A percentile compares a stretch with the other conserved stretches of the same genome.
Conservation (phyloP, 192 early-diverging fungal species). For the Rhizophagus clarus region DNA sequence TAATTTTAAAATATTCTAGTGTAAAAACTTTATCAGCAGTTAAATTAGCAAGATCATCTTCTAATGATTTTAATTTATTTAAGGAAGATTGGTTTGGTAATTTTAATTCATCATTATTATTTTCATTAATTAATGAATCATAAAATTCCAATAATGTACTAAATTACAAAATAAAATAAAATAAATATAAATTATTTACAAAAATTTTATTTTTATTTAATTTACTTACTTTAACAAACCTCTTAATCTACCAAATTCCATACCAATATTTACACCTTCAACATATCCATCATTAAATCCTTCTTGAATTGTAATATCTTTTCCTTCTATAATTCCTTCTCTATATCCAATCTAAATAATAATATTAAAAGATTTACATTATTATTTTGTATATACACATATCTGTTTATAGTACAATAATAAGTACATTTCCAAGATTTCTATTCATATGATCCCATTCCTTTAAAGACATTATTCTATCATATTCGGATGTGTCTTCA, state of each 20-base stretch:
- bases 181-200: background rate
- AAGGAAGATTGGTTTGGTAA: background rate
- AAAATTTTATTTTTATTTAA: too few species aligned
- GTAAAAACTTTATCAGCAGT: constrained; percentile 12
- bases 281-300: constrained; percentile 59
- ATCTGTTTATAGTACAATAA: background rate
- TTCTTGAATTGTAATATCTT: constrained; percentile 52
- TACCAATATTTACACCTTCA: constrained; percentile 50
- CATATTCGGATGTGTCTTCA: constrained; percentile 47
- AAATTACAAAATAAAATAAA: background rate
- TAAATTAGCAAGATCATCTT: constrained; percentile 10
- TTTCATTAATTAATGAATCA: background rate
- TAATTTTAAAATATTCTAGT: constrained; percentile 9
- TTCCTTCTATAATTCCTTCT: constrained; percentile 61
- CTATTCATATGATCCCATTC: constrained; percentile 59
- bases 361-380: background rate
- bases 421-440: constrained; percentile 55
- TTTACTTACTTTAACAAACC: constrained; percentile 48
- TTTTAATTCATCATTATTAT: background rate
- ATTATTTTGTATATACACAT: background rate
- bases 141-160: constrained; percentile 15
- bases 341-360: constrained; percentile 56
- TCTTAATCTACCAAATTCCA: constrained; percentile 48
- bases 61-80: constrained; percentile 16
- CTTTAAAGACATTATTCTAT: constrained; percentile 50